Base-by-base conservation (phyloP, 1,139 yeast species). In the Blastobotrys elegans region DNA sequence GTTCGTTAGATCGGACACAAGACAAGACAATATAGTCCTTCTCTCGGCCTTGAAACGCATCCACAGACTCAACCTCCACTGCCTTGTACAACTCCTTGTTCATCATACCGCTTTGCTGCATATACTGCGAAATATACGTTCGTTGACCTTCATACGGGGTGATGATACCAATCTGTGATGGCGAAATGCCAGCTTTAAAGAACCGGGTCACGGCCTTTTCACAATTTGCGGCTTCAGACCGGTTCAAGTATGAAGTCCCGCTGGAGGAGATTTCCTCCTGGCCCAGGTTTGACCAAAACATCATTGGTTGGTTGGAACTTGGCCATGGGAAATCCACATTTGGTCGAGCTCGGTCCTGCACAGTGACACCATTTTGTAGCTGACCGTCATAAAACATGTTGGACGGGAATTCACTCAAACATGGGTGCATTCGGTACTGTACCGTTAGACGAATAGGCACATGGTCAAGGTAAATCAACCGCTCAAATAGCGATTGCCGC, bases 111-210 rank as follows among this genome's bases (percentile, higher is more conserved):
- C 82, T 82, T 71, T 82, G 67, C 56, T 79, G 76, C 89, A 90
- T 80, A 64, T 85, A 85, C 59, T 84, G 92, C 13, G 80, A 76
- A 50, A 89, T 72, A 62, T 84, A 89, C 0, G 94, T 87, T 54
- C 96, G 73, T 68, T 90, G 97, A 30, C 96, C 97, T 65, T 88
- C 96, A 65, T 90, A 90, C 0, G 97, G 97, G 3, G 97, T 89
- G 48, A 90, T 82, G 33, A 90, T 84, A 62, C 97, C 97, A 62
- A 90, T 89, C 62, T 88, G 95, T 16, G 75, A 76, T 0, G 96
- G 89, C 46, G 70, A 67, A 11, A 89, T 78, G n/a, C 96, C 96
- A 57, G 86, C 90, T 55, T 74, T 77, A 65, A 88, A 84, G 49
- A 89, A 71, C 53, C 77, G 73, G 1, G 92, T 80, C 35, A 90